phyloP scores from a whole-genome alignment of 2,329 filamentous ascomycete genomes.

The Xylariaceae sp. region DNA sequence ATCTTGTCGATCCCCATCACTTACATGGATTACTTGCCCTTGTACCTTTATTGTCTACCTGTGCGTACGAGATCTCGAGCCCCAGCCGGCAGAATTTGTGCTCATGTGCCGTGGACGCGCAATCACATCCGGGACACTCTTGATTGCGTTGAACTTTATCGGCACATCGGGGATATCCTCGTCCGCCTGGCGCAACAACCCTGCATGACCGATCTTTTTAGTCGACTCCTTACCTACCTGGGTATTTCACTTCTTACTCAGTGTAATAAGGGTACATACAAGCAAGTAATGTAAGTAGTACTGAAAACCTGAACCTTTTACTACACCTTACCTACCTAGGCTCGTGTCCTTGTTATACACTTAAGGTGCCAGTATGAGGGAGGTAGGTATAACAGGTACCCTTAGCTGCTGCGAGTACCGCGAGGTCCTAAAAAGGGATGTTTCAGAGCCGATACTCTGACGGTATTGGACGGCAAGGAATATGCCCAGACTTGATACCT shows the following conservation, averaged over 20 bases:
- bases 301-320: too few relatives aligned
- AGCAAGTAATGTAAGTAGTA: too few relatives aligned
- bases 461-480: conserved; percentile 13
- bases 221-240: neutral
- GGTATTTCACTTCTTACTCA: too few relatives aligned
- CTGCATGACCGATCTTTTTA: neutral
- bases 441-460: conserved; percentile 7
- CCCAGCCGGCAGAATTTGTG: conserved; percentile 6
- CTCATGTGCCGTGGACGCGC: conserved; percentile 14
- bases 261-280: too few relatives aligned
- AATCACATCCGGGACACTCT: conserved; percentile 20
- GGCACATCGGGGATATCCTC: conserved; percentile 23
- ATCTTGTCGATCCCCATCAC: too few relatives aligned
- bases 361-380: neutral
- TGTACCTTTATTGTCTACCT: neutral
- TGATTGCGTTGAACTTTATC: conserved; percentile 25
- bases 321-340: neutral
- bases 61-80: neutral
- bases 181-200: conserved; percentile 13
- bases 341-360: too few relatives aligned
- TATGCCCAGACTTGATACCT: conserved; percentile 15
- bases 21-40: too few relatives aligned
- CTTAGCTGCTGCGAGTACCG: neutral
- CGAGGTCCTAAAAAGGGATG: conserved; percentile 18
- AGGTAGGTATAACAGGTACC: conserved; percentile 14